Evolutionary conservation across 2,329 filamentous ascomycete species (phyloP).

Genomic region (Hypoxylon sp.): DNA sequence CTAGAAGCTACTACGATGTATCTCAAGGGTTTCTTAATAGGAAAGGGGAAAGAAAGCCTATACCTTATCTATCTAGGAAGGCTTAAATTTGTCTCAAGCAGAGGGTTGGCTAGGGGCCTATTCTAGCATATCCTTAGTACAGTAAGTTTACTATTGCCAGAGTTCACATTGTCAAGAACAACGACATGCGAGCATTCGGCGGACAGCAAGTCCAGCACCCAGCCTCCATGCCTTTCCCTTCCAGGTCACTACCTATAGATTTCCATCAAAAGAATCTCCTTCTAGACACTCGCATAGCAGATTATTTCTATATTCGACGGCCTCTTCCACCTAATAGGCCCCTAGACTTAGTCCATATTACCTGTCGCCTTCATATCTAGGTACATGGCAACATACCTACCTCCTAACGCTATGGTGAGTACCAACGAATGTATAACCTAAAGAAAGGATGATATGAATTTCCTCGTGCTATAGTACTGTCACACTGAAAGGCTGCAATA

Average conservation of each 20-base stretch:
- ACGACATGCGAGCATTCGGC: neutral
- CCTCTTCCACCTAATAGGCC: neutral
- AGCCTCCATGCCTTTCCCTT: too few relatives aligned
- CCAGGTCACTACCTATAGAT: too few relatives aligned
- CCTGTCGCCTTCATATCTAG: neutral
- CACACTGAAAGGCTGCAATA: too few relatives aligned
- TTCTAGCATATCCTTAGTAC: neutral
- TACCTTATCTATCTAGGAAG: neutral
- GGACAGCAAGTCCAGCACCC: too few relatives aligned
- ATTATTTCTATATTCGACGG: neutral
- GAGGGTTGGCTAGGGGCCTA: neutral
- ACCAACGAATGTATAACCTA: too few relatives aligned
- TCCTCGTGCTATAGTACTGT: too few relatives aligned
- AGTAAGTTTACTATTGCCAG: neutral
- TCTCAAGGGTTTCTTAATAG: neutral
- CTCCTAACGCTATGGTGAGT: too few relatives aligned
- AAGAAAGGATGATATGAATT: too few relatives aligned
- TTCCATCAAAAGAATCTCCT: too few relatives aligned
- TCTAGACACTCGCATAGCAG: neutral
- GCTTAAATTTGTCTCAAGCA: neutral
- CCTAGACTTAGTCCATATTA: neutral
- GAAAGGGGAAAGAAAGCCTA: neutral
- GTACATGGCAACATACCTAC: too few relatives aligned
- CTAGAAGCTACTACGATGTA: neutral
- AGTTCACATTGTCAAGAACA: neutral